Evolutionary conservation across 2,329 filamentous ascomycete genomes (phyloP), one percentile per base, ranked within the genome.

Genomic region (Colletotrichum chrysophilum): DNA sequence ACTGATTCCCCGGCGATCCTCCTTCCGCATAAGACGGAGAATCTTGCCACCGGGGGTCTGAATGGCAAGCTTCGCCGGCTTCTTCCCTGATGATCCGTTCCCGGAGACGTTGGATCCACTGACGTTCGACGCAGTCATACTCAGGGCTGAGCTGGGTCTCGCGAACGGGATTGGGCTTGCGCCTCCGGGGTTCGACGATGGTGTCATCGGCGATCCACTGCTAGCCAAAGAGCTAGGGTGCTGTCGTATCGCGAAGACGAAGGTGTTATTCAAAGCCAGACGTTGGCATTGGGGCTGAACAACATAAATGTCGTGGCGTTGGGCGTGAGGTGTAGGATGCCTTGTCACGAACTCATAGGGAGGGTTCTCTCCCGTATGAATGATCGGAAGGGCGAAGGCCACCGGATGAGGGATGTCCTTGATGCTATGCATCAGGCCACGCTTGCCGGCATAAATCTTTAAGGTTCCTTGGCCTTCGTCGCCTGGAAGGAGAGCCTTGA

Each of bases 261-360:
- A 99, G 0, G 97, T 99, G 83, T 99, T 98, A 87, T 98, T 98
- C 71, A 98, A 89, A 2, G 95, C 96, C 32, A 99, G 88, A 30
- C 93, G 92, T 78, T 94, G 91, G 83, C 97, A 99, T 84, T 99
- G 97, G 2, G 97, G 97, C 82, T 98, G 97, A 60, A 96, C 95
- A 77, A 99, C 95, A 84, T 99, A 99, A 74, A 99, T 93, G 83
- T 99, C 97, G 84, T 99, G 96, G 56, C 96, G 92, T 82, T 98
- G 96, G n/a, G 97, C 97, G 83, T 99, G 97, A 10, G 97, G 97
- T 4, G 97, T 99, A 9, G 97, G 97, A 83, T 99, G 97, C 6
- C 97, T 92, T 52, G 94, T 94, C 61, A 98, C 90, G 84, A 98
- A 99, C 75, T 98, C 95, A 84, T 98, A 99, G 0, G 95, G 92